Base-by-base conservation (phyloP, 805 yeast species). In the Suhomyces pyralidae region DNA sequence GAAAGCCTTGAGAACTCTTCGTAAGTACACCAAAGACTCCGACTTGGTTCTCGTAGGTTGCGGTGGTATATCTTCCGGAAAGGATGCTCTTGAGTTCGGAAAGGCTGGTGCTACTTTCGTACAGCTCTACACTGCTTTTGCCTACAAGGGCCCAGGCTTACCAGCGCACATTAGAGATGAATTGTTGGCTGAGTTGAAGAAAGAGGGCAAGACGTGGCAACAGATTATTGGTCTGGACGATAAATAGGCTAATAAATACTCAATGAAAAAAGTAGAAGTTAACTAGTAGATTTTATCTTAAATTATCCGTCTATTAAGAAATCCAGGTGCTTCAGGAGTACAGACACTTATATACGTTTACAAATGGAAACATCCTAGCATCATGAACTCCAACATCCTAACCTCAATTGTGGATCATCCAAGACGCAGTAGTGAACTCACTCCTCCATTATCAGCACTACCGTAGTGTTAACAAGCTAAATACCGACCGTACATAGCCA, bases 91-190 rank as follows among this genome's bases (percentile, higher is more conserved):
- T 47, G 97, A 92, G 59, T 93, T 86, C 69, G 97, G 94, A 32
- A 83, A 82, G 63, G 96, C 97, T 1, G 98, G 98, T 53, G 98
- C 98, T 12, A 80, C 87, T n/a, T 88, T 85, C 66, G 83, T 93
- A 47, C 88, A 93, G 69, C 68, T 91, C 51, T 90, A 91, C 73
- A 92, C 98, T 2, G 84, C 96, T 1, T 89, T 89, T 68, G 97
- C 96, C 0, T 93, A 90, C 76, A 84, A 83, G 64, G 98, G 98
- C 1, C 97, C 97, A 0, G 96, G 96, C 2, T 74, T 89, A 50
- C 88, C 78, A 1, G 71, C 71, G 14, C 73, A 73, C 52, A 70
- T 76, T 48, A 66, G 77, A 60, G 77, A 74, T 57, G 78, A 76
- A 54, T 64, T 76, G 55, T 65, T 67, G 1, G 60, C 28, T 6